phyloP scores from a whole-genome alignment of 2,329 filamentous ascomycete genomes.

The Lizonia empirigonia region DNA sequence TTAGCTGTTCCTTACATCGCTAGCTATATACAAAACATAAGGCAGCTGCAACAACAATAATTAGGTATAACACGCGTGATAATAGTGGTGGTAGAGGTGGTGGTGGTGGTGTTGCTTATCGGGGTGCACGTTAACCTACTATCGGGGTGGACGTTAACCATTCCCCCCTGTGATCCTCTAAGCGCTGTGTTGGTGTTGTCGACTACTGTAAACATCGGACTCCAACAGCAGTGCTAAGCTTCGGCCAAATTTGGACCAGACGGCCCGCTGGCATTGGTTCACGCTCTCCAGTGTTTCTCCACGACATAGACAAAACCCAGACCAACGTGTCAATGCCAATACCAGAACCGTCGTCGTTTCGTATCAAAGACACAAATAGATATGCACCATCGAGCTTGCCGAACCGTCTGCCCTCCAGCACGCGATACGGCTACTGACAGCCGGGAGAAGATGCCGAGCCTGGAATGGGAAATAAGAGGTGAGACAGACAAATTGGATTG shows the following conservation, averaged over 20 bases:
- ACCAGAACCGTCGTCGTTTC: constrained; percentile 23
- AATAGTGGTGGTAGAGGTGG: no score
- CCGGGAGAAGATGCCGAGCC: neutral
- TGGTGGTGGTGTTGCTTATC: no score
- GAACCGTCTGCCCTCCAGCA: neutral
- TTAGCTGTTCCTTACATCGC: no score
- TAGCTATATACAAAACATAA: no score
- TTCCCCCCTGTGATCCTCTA: constrained; percentile 2
- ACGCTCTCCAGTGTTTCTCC: constrained; percentile 14
- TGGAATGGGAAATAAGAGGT: constrained; percentile 3
- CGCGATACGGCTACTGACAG: neutral
- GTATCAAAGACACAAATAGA: constrained; percentile 16
- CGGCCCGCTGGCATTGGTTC: constrained; percentile 10
- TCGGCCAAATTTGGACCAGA: constrained; percentile 31
- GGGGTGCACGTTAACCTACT: no score
- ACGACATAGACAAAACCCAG: constrained; percentile 13
- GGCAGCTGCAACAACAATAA: no score
- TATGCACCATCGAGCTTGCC: neutral
- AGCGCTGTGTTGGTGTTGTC: constrained; percentile 5
- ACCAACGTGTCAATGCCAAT: constrained; percentile 12
- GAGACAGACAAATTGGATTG: constrained; percentile 11
- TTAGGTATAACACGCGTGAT: no score
- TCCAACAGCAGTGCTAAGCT: constrained; percentile 24
- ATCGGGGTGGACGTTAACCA: no score
- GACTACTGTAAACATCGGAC: constrained; percentile 4